A percentile compares a stretch with the other conserved stretches of the same genome.
These are phyloP conservation scores for Collybia sordida DNA, from an alignment of 768 basidiomycete species.

Conservation along the genomic window DNA sequence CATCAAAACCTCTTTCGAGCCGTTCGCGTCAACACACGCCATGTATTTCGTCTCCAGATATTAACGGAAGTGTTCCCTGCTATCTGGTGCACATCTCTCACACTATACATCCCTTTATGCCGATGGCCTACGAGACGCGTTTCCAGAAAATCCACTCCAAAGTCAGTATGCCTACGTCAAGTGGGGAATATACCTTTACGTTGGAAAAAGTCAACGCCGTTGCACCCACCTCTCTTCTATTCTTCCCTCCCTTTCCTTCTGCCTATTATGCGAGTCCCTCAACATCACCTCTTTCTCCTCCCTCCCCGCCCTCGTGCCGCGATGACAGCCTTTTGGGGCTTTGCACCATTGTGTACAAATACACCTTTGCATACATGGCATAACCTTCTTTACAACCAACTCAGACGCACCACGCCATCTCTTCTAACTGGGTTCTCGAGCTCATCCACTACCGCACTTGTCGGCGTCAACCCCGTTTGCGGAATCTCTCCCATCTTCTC, in stretches of 20 bases:
- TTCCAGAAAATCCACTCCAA: constrained; percentile 14
- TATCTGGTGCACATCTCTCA: constrained; percentile 11
- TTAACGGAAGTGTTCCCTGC: constrained; percentile 4
- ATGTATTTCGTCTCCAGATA: constrained; percentile 9
- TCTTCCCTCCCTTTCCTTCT: no score
- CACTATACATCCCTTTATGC: constrained; percentile 28
- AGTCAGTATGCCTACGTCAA: constrained; percentile 25
- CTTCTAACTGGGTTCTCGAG: constrained; percentile 42
- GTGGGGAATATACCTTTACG: constrained; percentile 9
- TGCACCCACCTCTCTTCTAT: no score
- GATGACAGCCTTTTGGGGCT: no score
- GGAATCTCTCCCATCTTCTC: constrained; percentile 68
- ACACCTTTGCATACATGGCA: no score
- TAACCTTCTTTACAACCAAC: no score
- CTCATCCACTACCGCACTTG: constrained; percentile 56
- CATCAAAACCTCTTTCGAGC: constrained; percentile 4
- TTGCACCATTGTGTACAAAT: no score
- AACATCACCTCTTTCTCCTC: no score
- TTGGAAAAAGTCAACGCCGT: not conserved
- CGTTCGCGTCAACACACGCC: constrained; percentile 13
- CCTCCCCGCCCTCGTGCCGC: no score
- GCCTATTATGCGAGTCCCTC: no score
- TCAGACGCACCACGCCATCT: constrained; percentile 30
- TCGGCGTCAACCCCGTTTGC: constrained; percentile 82
- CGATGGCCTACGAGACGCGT: constrained; percentile 8